Percentiles rank a stretch among this genome's conserved stretches.
Conservation (phyloP, 306 rosid genomes). For the Ormosia semicastrata region DNA sequence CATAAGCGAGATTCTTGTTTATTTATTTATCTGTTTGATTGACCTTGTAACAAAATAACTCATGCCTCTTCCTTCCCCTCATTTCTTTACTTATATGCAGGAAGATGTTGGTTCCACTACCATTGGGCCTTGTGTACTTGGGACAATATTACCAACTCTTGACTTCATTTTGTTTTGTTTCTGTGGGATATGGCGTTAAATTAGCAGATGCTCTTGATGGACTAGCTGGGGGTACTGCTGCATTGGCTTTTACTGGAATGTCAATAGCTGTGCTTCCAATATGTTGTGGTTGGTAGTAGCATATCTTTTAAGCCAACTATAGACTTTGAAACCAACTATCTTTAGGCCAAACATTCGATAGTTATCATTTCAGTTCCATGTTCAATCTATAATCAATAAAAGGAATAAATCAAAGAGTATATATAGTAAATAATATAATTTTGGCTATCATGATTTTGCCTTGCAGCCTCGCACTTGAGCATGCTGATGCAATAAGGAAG, state of each 20-base stretch:
- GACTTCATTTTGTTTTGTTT: conserved; percentile 81
- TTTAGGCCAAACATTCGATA: neutral
- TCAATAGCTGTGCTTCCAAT: conserved; percentile 94
- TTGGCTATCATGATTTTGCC: neutral
- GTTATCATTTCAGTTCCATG: conserved; percentile 1
- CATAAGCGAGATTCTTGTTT: neutral
- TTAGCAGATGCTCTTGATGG: conserved; percentile 92
- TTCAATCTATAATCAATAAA: neutral
- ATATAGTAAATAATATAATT: neutral
- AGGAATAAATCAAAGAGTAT: neutral
- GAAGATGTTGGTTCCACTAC: conserved; percentile 88
- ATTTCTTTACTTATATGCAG: conserved; percentile 47
- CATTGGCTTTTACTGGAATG: conserved; percentile 93
- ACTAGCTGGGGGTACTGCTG: conserved; percentile 91
- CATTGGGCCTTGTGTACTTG: conserved; percentile 75
- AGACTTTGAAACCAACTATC: conserved; percentile 9
- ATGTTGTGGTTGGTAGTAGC: conserved; percentile 73
- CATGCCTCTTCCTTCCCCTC: conserved; percentile 19
- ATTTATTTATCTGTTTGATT: conserved; percentile 6
- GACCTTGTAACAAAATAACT: conserved; percentile 17
- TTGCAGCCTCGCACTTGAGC: conserved; percentile 14
- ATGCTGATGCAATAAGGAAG: neutral
- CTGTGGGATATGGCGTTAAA: conserved; percentile 90
- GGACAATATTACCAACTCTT: conserved; percentile 70
- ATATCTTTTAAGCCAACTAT: conserved; percentile 3